Conservation (phyloP, 495 filamentous ascomycete genomes). For the Hypoxylon crocopeplum region DNA sequence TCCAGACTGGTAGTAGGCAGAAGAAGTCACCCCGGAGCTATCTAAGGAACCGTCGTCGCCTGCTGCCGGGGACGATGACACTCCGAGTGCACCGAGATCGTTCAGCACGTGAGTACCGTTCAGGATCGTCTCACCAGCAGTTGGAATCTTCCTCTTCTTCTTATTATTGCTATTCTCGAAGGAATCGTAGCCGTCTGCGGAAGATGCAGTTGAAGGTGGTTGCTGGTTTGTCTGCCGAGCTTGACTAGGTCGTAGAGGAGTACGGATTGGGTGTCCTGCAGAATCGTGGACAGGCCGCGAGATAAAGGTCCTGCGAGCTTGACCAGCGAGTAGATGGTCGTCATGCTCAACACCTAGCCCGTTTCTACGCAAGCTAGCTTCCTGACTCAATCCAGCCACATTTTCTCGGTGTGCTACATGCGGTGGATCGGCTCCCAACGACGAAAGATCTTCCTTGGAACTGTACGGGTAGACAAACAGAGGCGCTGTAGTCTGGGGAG, state of each 20-base stretch:
- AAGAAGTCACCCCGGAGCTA: slow-evolving; percentile 44
- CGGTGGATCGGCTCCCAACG: slow-evolving; percentile 28
- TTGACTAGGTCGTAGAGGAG: slow-evolving; percentile 39
- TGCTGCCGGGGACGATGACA: slow-evolving; percentile 29
- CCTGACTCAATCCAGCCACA: slow-evolving; percentile 39
- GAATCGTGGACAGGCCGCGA: slow-evolving; percentile 37
- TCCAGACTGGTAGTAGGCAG: slow-evolving; percentile 46
- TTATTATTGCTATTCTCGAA: slow-evolving; percentile 99
- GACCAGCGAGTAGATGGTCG: slow-evolving; percentile 43
- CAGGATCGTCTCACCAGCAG: slow-evolving; percentile 67
- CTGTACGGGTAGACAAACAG: slow-evolving; percentile 78
- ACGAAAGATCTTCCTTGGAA: slow-evolving; percentile 45
- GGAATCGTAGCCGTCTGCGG: slow-evolving; percentile 90
- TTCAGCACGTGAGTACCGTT: slow-evolving; percentile 60
- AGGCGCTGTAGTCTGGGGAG: slow-evolving; percentile 68
- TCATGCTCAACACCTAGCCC: slow-evolving; percentile 47
- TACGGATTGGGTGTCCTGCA: slow-evolving; percentile 33
- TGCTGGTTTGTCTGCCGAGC: slow-evolving; percentile 52
- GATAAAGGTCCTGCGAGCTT: slow-evolving; percentile 33
- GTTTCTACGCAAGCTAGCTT: slow-evolving; percentile 36
- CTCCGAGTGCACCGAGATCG: slow-evolving; percentile 49
- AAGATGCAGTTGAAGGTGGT: slow-evolving; percentile 58
- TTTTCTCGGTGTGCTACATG: slow-evolving; percentile 40
- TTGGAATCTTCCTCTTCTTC: slow-evolving; percentile 98
- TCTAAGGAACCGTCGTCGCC: slow-evolving; percentile 43